phyloP scores from a whole-genome alignment of 768 basidiomycete species.

The Hirschioporus abietinus region DNA sequence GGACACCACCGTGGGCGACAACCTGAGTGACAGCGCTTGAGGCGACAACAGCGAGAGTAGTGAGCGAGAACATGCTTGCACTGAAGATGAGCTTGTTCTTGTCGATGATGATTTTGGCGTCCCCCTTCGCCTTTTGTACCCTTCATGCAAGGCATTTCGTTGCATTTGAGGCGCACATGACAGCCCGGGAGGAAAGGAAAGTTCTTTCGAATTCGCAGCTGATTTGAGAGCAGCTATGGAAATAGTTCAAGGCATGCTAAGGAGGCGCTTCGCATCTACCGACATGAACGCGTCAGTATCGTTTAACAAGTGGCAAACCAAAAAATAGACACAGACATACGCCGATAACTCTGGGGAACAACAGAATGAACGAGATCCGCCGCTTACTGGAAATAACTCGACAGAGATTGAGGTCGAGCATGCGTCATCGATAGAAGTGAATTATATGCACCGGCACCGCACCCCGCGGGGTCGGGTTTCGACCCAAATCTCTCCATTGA shows the following conservation, averaged over 20 bases:
- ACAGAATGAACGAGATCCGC: background rate
- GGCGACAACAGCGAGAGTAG: slow-evolving; percentile 6
- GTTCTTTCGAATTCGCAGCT: background rate
- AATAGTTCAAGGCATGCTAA: background rate
- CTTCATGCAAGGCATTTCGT: background rate
- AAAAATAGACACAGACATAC: background rate
- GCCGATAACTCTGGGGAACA: background rate
- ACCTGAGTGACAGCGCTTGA: slow-evolving; percentile 6
- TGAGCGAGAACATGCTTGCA: slow-evolving; percentile 6
- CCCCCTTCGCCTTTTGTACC: background rate
- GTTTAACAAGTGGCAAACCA: background rate
- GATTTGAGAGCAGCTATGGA: background rate
- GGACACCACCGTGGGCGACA: slow-evolving; percentile 15
- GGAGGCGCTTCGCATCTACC: background rate
- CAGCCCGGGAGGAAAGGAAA: background rate
- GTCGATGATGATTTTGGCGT: background rate
- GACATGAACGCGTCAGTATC: background rate
- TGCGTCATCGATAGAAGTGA: background rate
- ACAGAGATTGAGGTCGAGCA: background rate
- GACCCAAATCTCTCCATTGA: background rate
- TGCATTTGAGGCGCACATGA: background rate
- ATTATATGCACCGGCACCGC: background rate
- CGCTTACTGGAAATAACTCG: background rate
- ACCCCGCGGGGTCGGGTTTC: background rate
- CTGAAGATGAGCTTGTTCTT: background rate